These are phyloP conservation scores for Phytophthora rubi DNA, from an alignment of 352 stramenopile species.

Conservation along the genomic window DNA sequence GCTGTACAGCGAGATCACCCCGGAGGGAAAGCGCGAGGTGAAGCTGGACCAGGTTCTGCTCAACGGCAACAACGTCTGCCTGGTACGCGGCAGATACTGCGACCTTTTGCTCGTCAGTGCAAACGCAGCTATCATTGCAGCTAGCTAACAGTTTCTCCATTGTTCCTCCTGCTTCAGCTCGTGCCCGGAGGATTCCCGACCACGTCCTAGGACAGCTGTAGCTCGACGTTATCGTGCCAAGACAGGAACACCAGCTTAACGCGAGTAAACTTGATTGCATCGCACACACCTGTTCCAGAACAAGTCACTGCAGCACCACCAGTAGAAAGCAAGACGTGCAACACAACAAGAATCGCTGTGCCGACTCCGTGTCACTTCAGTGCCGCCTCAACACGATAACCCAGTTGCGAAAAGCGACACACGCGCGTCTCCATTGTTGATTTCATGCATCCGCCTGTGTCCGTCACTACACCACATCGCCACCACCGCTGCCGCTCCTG, in stretches of 20 bases:
- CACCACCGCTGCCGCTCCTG: neutral
- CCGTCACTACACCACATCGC: slow-evolving; percentile 6
- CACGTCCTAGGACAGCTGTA: slow-evolving; percentile 26
- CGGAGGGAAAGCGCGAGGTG: slow-evolving; percentile 86
- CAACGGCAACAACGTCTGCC: slow-evolving; percentile 98
- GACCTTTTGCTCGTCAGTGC: neutral
- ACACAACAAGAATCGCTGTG: neutral
- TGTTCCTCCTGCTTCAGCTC: slow-evolving; percentile 48
- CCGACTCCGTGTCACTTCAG: neutral
- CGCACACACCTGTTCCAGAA: slow-evolving; percentile 14
- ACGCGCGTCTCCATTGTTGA: slow-evolving; percentile 26
- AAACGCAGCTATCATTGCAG: neutral
- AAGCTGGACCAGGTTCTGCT: slow-evolving; percentile 96
- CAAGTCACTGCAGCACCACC: slow-evolving; percentile 3
- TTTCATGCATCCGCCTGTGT: slow-evolving; percentile 12
- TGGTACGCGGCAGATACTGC: slow-evolving; percentile 56
- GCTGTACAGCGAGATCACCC: slow-evolving; percentile 76
- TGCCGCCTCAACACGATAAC: slow-evolving; percentile 1
- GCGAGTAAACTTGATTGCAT: neutral
- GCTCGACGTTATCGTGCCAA: slow-evolving; percentile 10
- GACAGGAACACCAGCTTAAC: slow-evolving; percentile 6
- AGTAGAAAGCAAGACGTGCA: slow-evolving; percentile 7
- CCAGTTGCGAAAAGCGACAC: slow-evolving; percentile 19
- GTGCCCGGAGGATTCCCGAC: slow-evolving; percentile 80
- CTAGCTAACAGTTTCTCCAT: slow-evolving; percentile 11